Evolutionary conservation across 176 grass and related monocot genomes (phyloP).

Genomic region (Tuctoria greenei): DNA sequence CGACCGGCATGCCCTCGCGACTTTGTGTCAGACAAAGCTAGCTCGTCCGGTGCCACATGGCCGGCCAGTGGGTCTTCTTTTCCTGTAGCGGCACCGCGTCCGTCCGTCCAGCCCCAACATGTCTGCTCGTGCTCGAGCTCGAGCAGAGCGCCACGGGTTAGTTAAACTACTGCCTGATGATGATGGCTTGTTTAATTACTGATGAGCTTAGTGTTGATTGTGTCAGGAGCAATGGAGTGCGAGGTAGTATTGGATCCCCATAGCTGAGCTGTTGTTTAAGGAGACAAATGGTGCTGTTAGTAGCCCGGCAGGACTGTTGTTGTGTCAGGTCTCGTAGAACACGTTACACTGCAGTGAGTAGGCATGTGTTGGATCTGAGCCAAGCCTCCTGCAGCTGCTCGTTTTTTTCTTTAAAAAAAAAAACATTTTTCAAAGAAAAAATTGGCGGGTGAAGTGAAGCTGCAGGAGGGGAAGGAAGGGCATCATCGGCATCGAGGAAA

Average conservation of each 20-base stretch:
- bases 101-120: slow-evolving; percentile 4
- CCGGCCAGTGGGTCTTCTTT: slow-evolving; percentile 2
- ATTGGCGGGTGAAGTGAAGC: slow-evolving; percentile 32
- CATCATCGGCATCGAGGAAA: slow-evolving; percentile 36
- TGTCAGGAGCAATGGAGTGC: neutral
- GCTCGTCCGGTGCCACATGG: slow-evolving; percentile 29
- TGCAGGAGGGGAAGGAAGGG: neutral
- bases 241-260: neutral
- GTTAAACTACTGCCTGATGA: neutral
- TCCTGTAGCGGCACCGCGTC: slow-evolving; percentile 5
- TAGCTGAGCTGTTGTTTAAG: slow-evolving; percentile 1
- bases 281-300: slow-evolving; percentile 27
- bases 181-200: neutral
- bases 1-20: slow-evolving; percentile 40
- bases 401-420: too few species aligned
- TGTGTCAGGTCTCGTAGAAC: slow-evolving; percentile 2
- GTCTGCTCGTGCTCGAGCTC: too few species aligned
- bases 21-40: slow-evolving; percentile 51
- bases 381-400: neutral
- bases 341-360: neutral
- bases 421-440: slow-evolving; percentile 47
- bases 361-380: slow-evolving; percentile 13
- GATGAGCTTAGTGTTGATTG: neutral
- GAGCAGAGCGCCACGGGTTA: slow-evolving; percentile 21
- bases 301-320: neutral